Percentiles rank a stretch among this genome's conserved stretches.
phyloP scores from a whole-genome alignment of 2,329 filamentous ascomycete genomes.

The Aspergillus puulaauensis region DNA sequence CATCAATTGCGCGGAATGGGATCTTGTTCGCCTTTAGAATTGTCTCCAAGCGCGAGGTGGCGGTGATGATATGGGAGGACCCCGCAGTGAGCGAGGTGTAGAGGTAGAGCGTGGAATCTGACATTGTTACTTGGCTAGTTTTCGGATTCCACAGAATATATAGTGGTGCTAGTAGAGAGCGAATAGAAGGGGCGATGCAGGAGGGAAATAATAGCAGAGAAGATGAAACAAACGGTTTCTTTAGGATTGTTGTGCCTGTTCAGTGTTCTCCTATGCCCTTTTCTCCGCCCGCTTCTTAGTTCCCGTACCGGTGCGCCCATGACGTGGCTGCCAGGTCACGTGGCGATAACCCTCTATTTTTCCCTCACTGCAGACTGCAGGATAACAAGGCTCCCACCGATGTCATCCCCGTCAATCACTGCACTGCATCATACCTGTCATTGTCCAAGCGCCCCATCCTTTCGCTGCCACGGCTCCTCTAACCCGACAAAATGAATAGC shows the following conservation, averaged over 20 bases:
- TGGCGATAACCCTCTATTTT: background rate
- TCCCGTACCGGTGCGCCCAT: background rate
- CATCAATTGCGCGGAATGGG: slow-evolving; percentile 88
- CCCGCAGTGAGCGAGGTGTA: slow-evolving; percentile 96
- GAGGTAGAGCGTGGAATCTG: slow-evolving; percentile 73
- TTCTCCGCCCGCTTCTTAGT: background rate
- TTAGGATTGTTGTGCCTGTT: background rate
- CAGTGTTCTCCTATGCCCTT: background rate
- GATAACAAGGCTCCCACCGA: background rate
- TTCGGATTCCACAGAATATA: background rate
- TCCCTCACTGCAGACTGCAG: too few relatives aligned
- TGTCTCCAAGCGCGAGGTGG: slow-evolving; percentile 91
- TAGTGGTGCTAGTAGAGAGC: background rate
- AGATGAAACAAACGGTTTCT: background rate
- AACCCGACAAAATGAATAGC: background rate
- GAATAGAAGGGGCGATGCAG: background rate
- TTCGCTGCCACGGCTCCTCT: background rate
- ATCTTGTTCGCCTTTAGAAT: slow-evolving; percentile 94
- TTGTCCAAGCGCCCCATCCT: background rate
- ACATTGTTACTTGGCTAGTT: slow-evolving; percentile 22
- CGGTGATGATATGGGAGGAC: slow-evolving; percentile 93
- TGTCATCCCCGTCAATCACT: slow-evolving; percentile 1
- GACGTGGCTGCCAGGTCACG: slow-evolving; percentile 7
- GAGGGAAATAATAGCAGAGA: background rate
- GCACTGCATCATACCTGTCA: background rate